Base-by-base conservation (phyloP, 2,329 filamentous ascomycete species). In the Fusarium sp. region DNA sequence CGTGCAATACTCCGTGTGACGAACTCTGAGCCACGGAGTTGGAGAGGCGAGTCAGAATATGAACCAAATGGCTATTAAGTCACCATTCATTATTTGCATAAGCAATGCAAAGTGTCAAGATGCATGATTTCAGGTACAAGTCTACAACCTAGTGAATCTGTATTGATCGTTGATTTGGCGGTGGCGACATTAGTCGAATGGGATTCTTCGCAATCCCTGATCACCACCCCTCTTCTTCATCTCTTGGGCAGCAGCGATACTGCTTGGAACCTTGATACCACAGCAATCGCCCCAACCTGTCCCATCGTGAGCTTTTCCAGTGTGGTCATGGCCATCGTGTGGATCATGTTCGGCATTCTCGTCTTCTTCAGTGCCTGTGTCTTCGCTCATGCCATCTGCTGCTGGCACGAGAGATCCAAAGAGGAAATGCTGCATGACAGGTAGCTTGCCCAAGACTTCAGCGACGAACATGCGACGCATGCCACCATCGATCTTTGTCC, bases 351-450 rank as follows among this genome's bases (percentile, higher is more conserved):
- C 71, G 22, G 58, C 61, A 30, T 85, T 85, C 16, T 87, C 87
- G 45, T 86, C 85, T 6, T 80, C 78, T 9, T 81, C 78, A n/a
- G 84, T 87, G 2, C 83, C 82, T 51, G 90, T 87, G 75, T 91
- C 89, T 51, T 86, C 87, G 70, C 90, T 93, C 96, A 99, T 98
- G 3, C 90, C 93, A 28, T 94, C 90, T 0, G 87, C 90, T 1
- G 95, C 94, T 1, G 94, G 92, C 4, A 99, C 87, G 56, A 99
- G 82, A 14, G 91, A 92, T 2, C 96, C 96, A 79, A 99, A 99
- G 61, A 99, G 79, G 77, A 99, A 99, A 81, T 99, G 97, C 83
- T 99, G 96, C 95, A 98, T 98, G 47, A 99, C 95, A 2, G 96
- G 96, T 61, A 99, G 81, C 82, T 99, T 99, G 36, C 93, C 91